Evolutionary conservation across 2,329 filamentous ascomycete species (phyloP).

Genomic region (Trichoderma endophyticum): DNA sequence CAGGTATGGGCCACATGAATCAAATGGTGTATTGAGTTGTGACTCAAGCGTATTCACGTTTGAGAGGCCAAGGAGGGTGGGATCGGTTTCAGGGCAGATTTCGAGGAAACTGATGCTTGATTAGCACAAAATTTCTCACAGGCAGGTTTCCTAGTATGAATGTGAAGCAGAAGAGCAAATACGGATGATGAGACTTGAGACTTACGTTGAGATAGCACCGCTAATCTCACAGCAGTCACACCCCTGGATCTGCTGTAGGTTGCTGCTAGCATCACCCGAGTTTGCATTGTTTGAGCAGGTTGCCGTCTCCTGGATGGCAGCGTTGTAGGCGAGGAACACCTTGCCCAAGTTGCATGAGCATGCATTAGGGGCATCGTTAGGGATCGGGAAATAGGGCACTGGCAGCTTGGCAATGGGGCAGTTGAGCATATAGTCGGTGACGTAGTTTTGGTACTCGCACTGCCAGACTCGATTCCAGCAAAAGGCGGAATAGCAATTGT

Average conservation of each 20-base stretch:
- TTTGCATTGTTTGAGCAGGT: constrained; percentile 24
- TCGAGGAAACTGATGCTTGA: constrained; percentile 19
- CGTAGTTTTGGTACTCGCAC: constrained; percentile 39
- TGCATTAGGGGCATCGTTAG: constrained; percentile 31
- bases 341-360: constrained; percentile 38
- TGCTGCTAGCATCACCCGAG: constrained; percentile 23
- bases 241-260: constrained; percentile 25
- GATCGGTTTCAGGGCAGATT: constrained; percentile 34
- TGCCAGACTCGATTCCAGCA: constrained; percentile 41
- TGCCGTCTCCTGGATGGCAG: constrained; percentile 20
- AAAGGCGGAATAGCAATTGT: constrained; percentile 36
- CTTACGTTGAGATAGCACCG: constrained; percentile 34
- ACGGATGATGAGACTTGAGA: neutral
- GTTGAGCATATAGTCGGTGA: constrained; percentile 33
- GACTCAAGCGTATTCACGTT: constrained; percentile 20
- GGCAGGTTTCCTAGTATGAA: neutral
- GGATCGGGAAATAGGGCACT: constrained; percentile 39
- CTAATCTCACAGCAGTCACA: constrained; percentile 37
- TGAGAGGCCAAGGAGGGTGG: constrained; percentile 23
- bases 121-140: neutral
- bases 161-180: neutral
- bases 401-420: constrained; percentile 31
- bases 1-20: constrained; percentile 21
- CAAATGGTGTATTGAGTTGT: constrained; percentile 20
- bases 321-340: constrained; percentile 25